phyloP scores from a whole-genome alignment of 2,329 filamentous ascomycete species.

The Elsinoe necatrix region DNA sequence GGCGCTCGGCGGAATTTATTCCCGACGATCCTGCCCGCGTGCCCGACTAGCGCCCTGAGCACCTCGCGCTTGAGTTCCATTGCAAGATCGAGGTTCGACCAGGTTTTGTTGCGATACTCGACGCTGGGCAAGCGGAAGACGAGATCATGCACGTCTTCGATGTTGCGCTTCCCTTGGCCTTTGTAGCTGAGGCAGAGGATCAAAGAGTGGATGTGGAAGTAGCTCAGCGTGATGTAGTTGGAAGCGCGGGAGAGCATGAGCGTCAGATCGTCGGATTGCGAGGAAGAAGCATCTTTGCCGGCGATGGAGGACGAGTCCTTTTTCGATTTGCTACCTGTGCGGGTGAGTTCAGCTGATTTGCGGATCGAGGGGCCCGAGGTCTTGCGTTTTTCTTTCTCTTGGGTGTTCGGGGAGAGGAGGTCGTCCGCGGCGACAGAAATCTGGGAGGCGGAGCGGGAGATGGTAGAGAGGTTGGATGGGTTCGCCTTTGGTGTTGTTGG shows the following conservation, averaged over 20 bases:
- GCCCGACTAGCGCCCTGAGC: constrained; percentile 85
- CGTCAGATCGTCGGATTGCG: constrained; percentile 74
- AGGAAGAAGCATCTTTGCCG: constrained; percentile 45
- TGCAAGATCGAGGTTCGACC: constrained; percentile 93
- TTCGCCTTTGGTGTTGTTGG: constrained; percentile 19
- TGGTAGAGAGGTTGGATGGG: constrained; percentile 22
- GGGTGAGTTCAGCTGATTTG: constrained; percentile 14
- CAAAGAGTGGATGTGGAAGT: constrained; percentile 90
- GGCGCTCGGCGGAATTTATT: constrained; percentile 72
- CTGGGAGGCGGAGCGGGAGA: constrained; percentile 27
- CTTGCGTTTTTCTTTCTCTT: constrained; percentile 19
- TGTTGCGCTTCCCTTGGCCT: constrained; percentile 86
- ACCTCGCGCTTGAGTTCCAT: constrained; percentile 90
- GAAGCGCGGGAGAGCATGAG: constrained; percentile 95
- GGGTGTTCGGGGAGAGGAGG: constrained; percentile 21
- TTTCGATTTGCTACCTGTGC: constrained; percentile 37
- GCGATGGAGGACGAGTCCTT: constrained; percentile 30
- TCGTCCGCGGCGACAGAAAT: constrained; percentile 23
- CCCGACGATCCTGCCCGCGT: constrained; percentile 90
- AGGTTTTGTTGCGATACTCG: constrained; percentile 97
- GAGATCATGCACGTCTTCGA: constrained; percentile 95
- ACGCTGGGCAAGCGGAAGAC: constrained; percentile 92
- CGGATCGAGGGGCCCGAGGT: constrained; percentile 28
- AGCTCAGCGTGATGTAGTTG: constrained; percentile 94
- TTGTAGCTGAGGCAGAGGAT: constrained; percentile 95